phyloP scores from a whole-genome alignment of 495 filamentous ascomycete genomes.

The Tuber indicum region DNA sequence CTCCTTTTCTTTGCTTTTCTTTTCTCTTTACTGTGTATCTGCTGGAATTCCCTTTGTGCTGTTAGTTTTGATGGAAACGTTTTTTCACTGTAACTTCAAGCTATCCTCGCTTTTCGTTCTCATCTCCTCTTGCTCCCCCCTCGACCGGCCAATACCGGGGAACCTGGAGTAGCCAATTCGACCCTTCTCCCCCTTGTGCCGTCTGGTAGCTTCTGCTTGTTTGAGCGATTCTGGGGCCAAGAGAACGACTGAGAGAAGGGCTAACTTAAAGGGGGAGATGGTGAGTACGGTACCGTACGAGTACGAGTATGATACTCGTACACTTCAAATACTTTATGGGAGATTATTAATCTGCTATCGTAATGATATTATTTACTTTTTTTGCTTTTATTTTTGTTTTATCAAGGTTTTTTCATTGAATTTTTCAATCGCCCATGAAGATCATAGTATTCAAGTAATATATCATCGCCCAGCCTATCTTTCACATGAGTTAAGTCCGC shows the following conservation, averaged over 20 bases:
- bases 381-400: constrained; percentile 8
- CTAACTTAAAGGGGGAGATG: neutral
- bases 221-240: constrained; percentile 4
- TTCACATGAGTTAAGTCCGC: neutral
- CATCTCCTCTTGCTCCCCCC: neutral
- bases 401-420: too few species aligned
- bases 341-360: constrained; percentile 29
- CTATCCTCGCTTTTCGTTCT: constrained; percentile 20
- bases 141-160: constrained; percentile 10
- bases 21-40: neutral
- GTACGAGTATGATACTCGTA: too few species aligned
- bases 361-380: constrained; percentile 2
- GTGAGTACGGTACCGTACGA: neutral
- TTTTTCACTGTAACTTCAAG: constrained; percentile 22
- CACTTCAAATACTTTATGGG: constrained; percentile 17
- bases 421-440: neutral
- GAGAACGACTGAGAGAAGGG: neutral
- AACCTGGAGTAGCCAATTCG: constrained; percentile 4
- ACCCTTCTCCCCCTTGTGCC: neutral
- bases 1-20: neutral
- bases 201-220: constrained; percentile 12
- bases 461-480: neutral
- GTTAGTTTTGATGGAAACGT: constrained; percentile 21
- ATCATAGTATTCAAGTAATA: neutral
- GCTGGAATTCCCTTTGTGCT: constrained; percentile 23